Evolutionary conservation across 2,329 filamentous ascomycete species (phyloP), one percentile per base, ranked within the genome.

Genomic region (Calonectria ilicicola): DNA sequence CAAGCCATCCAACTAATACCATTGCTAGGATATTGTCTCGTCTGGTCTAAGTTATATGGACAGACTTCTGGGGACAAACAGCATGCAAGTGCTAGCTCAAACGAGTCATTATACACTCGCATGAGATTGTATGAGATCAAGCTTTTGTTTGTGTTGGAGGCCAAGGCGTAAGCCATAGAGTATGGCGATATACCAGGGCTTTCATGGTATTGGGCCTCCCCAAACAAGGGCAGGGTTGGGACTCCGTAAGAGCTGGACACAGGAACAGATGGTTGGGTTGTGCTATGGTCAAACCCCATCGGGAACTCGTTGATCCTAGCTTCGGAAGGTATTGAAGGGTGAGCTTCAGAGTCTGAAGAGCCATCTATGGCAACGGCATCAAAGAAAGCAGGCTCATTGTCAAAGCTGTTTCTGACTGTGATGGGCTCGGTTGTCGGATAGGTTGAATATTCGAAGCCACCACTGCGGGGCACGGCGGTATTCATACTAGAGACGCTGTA

Each of bases 61-160:
- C 88, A 90, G 3, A 87, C 89, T 53, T 85, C 83, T 70, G 89
- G 88, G 0, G 87, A 88, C n/a, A 89, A 75, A 88, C 88, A 90
- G 76, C 88, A 90, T 1, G 87, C 86, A 6, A 90, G 79, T 12
- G 86, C 87, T 73, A 88, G 86, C 74, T 90, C 88, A 74, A 89
- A 83, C 26, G 87, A 88, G 73, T 90, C 87, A 74, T 89, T 88
- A 76, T 90, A 90, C 35, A 90, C 86, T 44, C 78, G 73, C 78
- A 80, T 80, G 7, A 80, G 44, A 23, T 80, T 80, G 23, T 78
- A 77, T 26, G 78, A 75, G 10, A 80, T 80, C 23, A 80, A 56
- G 35, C 73, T 74, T 68, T 78, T 80, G 68, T 80, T 80, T 21
- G 78, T 80, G 49, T 75, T 79, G 12, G 76, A 74, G 62, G 74